Evolutionary conservation across 2,329 filamentous ascomycete species (phyloP), one percentile per base, ranked within the genome.

Genomic region (Fragosphaeria purpurea): DNA sequence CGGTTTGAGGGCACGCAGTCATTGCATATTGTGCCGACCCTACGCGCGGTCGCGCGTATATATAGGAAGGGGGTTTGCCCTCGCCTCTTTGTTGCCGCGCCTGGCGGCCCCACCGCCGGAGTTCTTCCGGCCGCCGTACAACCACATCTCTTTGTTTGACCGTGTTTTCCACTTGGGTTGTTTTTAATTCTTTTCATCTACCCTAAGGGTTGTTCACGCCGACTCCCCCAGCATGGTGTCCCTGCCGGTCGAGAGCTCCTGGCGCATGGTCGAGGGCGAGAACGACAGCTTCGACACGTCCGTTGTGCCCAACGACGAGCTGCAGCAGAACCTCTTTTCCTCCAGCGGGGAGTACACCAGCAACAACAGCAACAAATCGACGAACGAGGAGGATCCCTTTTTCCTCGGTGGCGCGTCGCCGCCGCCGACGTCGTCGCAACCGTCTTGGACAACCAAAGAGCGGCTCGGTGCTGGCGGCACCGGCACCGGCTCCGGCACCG

Each of bases 261-360:
- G 77, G 77, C 77, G 77, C 57, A 70, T 81, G 65, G 76, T 81
- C 10, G 77, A 81, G 52, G 76, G 71, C 59, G 77, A 80, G 50
- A 73, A 80, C 61, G 77, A 80, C 59, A 79, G 75, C 59, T 80
- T 80, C 60, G 77, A 79, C 57, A 78, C 76, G 6, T 72, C 72
- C 8, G 67, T 79, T 49, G 63, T 79, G 12, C 70, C 72, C 37
- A 61, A 73, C 34, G 70, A n/a, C n/a, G n/a, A n/a, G n/a, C n/a
- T n/a, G n/a, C n/a, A n/a, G n/a, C n/a, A n/a, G n/a, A n/a, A n/a
- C n/a, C n/a, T 64, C 31, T 57, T 67, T 46, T 53, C 68, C 1
- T 70, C 70, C 44, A 70, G 69, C 59, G 65, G 68, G 42, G 42
- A 48, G 7, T 31, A 39, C 33, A 37, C 13, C 11, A 11, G 13